These are phyloP conservation scores for Pyrenophora seminiperda DNA, from an alignment of 2,329 filamentous ascomycete genomes.

Conservation along the genomic window DNA sequence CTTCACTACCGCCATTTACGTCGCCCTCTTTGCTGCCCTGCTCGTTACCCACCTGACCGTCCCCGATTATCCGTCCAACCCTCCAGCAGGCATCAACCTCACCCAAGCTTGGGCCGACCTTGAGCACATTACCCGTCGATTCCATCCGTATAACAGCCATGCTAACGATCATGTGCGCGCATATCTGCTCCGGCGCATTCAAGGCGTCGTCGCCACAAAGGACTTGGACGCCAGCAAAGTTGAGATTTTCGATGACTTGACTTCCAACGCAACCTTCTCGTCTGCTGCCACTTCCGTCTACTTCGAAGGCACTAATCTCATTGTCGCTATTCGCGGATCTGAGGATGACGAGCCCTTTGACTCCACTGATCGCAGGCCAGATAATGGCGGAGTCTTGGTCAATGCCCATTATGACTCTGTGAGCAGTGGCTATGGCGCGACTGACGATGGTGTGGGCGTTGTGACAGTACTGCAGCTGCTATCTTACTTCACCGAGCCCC, in stretches of 20 bases:
- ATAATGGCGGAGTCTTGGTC: conserved; percentile 79
- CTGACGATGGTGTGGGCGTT: conserved; percentile 90
- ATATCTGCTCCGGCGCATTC: conserved; percentile 74
- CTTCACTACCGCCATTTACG: conserved; percentile 75
- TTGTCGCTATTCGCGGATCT: conserved; percentile 85
- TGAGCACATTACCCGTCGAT: conserved; percentile 71
- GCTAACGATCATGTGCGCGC: conserved; percentile 79
- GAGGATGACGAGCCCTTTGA: conserved; percentile 78
- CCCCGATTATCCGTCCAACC: conserved; percentile 65
- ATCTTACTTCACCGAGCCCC: conserved; percentile 75
- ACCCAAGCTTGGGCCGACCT: conserved; percentile 87
- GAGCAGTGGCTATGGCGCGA: conserved; percentile 88
- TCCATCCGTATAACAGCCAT: conserved; percentile 87
- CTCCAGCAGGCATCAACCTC: conserved; percentile 72
- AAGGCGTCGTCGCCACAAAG: conserved; percentile 70
- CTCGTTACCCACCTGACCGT: conserved; percentile 77
- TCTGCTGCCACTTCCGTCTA: conserved; percentile 65
- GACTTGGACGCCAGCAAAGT: conserved; percentile 48
- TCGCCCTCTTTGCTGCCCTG: conserved; percentile 74
- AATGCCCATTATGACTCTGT: conserved; percentile 97
- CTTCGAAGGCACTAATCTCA: conserved; percentile 90
- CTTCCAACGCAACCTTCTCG: conserved; percentile 77
- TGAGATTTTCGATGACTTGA: conserved; percentile 77
- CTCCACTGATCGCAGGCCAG: conserved; percentile 53
- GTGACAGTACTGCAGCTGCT: conserved; percentile 85